Evolutionary conservation across 768 basidiomycete genomes (phyloP), one percentile per base, ranked within the genome.

Genomic region (Mycena haematopus): DNA sequence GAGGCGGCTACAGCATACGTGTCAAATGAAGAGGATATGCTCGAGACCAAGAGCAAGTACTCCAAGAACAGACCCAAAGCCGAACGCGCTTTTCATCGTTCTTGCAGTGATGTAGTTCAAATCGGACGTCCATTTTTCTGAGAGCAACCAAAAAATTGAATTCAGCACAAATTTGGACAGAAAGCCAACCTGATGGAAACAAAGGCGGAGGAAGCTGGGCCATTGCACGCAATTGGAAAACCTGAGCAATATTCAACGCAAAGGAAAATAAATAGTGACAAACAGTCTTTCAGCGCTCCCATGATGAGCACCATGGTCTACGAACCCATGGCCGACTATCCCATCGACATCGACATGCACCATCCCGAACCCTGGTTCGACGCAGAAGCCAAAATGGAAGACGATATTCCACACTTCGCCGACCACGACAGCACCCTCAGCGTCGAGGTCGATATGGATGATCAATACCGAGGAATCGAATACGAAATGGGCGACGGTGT

Each of bases 361-460:
- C 70, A 77, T 25, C 77, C 81, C 53, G 85, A 87, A 52, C 70
- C 79, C 33, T 88, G 84, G 85, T 80, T 78, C 57, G 80, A 79
- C 66, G 75, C 76, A 40, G 84, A 88, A 72, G 77, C 81, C 4
- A 70, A 77, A 56, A 90, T 90, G 88, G 85, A 87, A 66, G 86
- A 86, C 58, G 86, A 86, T 67, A 70, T 70, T 52, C 74, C 50
- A 24, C 56, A 69, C 63, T 63, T 56, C 60, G 58, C 57, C 58
- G 55, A 65, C 50, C 68, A 72, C 46, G 72, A 74, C 65, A 70
- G 71, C 65, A 68, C 68, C 31, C 77, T 80, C 52, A 81, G 80
- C 45, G 79, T 88, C 54, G 88, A 90, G 70, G 81, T 90, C 47
- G 88, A 90, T 61, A 89, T 90, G 88, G 86, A 86, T 57, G 76